Conservation (phyloP, 2,329 filamentous ascomycete species). For the Parastagonospora avenae region DNA sequence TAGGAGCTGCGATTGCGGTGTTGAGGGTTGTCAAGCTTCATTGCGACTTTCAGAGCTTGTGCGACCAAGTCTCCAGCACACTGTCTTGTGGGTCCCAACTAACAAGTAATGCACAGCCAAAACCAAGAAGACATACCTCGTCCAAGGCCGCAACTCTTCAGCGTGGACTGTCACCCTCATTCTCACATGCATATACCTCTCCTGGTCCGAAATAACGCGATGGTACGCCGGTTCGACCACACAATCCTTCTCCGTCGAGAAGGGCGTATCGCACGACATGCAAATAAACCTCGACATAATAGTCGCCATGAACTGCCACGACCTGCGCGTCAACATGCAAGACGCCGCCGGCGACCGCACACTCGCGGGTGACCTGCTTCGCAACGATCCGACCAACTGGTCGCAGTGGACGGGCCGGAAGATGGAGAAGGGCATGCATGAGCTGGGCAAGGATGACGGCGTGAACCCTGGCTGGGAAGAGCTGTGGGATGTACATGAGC, state of each 20-base stretch:
- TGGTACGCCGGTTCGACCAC: conserved; percentile 87
- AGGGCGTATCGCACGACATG: conserved; percentile 82
- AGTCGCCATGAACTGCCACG: conserved; percentile 81
- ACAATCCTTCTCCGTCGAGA: conserved; percentile 93
- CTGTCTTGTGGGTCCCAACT: conserved; percentile 3
- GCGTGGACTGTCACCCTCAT: conserved; percentile 90
- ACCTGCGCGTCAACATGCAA: conserved; percentile 96
- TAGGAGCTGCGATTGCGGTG: background rate
- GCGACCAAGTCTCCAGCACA: background rate
- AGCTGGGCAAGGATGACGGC: conserved; percentile 48
- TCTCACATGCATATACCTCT: conserved; percentile 73
- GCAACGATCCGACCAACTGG: conserved; percentile 81
- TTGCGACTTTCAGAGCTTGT: background rate
- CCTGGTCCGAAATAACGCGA: conserved; percentile 75
- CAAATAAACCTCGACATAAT: conserved; percentile 98
- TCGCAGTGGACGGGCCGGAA: conserved; percentile 76
- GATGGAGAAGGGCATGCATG: conserved; percentile 58
- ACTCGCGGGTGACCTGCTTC: conserved; percentile 75
- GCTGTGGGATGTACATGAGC: conserved; percentile 90
- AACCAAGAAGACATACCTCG: conserved; percentile 91
- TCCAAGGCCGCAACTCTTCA: conserved; percentile 81
- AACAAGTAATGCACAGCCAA: conserved; percentile 68
- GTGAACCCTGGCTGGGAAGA: conserved; percentile 54
- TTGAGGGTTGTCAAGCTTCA: conserved; percentile 1
- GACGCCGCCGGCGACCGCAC: conserved; percentile 93